Conservation (phyloP, 371 early-diverging fungal genomes). For the Actinomortierella ambigua region DNA sequence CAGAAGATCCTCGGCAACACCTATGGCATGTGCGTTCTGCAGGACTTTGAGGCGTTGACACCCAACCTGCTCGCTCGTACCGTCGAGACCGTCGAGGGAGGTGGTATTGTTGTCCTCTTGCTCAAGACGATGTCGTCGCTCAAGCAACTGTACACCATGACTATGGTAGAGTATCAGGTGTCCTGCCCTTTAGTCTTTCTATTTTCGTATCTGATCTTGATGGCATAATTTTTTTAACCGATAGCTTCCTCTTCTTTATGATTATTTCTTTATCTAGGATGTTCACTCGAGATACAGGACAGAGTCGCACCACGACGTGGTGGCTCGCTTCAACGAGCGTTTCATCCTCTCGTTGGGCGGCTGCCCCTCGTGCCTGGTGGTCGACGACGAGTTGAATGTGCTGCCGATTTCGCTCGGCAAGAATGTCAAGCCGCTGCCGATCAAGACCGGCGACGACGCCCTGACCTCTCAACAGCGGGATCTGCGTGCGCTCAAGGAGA, state of each 20-base stretch:
- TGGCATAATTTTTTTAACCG: not conserved
- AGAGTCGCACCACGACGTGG: constrained; percentile 91
- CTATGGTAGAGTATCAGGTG: constrained; percentile 72
- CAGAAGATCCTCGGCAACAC: constrained; percentile 99
- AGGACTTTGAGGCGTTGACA: constrained; percentile 99
- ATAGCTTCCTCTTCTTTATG: constrained; percentile 3
- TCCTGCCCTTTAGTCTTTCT: not conserved
- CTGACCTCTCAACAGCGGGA: constrained; percentile 72
- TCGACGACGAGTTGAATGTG: constrained; percentile 97
- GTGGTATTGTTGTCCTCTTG: constrained; percentile 95
- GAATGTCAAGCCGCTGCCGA: constrained; percentile 85
- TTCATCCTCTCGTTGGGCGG: constrained; percentile 94
- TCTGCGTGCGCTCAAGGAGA: constrained; percentile 80
- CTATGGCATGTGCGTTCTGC: constrained; percentile 98
- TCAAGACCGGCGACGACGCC: constrained; percentile 56
- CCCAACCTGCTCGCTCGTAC: constrained; percentile 98
- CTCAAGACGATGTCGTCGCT: constrained; percentile 93
- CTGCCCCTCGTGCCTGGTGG: constrained; percentile 92
- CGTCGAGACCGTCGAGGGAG: constrained; percentile 99
- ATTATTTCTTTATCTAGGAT: constrained; percentile 58
- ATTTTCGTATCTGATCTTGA: not conserved
- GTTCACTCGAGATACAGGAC: constrained; percentile 95
- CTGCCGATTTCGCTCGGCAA: constrained; percentile 92
- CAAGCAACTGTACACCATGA: constrained; percentile 96
- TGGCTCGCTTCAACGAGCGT: constrained; percentile 97